Conservation (phyloP, 2,329 filamentous ascomycete genomes). For the Rutstroemia sydowiana region DNA sequence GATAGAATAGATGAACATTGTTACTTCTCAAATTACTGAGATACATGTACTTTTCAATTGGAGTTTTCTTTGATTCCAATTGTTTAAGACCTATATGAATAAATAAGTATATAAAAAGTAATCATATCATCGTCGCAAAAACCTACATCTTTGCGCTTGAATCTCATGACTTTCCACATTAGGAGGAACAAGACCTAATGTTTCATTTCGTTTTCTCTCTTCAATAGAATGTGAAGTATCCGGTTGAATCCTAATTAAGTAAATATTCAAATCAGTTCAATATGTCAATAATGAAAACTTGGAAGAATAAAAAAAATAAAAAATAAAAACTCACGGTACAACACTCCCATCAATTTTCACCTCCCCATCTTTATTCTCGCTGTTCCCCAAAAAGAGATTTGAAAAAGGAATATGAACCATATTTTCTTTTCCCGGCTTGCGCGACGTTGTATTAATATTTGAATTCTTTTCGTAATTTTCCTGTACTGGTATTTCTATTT, state of each 20-base stretch:
- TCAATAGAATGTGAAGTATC: slow-evolving; percentile 26
- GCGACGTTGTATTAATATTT: too few species aligned
- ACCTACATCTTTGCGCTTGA: slow-evolving; percentile 25
- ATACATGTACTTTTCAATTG: slow-evolving; percentile 29
- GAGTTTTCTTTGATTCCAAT: slow-evolving; percentile 22
- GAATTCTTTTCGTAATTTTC: too few species aligned
- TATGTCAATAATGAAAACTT: background rate
- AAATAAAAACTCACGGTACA: slow-evolving; percentile 13
- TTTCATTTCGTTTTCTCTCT: slow-evolving; percentile 19
- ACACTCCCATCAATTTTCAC: background rate
- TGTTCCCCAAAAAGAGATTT: background rate
- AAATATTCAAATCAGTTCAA: background rate
- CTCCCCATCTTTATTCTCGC: background rate
- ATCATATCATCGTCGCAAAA: background rate
- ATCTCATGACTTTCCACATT: slow-evolving; percentile 25
- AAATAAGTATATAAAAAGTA: background rate
- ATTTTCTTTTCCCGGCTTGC: slow-evolving; percentile 1
- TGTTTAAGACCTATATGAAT: slow-evolving; percentile 23
- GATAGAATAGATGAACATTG: slow-evolving; percentile 28
- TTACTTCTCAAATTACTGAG: slow-evolving; percentile 26
- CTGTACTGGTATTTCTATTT: too few species aligned
- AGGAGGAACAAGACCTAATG: slow-evolving; percentile 25
- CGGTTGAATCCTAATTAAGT: slow-evolving; percentile 10
- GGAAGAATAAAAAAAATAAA: background rate
- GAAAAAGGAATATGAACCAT: slow-evolving; percentile 12